A percentile compares a stretch with the other conserved stretches of the same genome.
phyloP scores from a whole-genome alignment of 1,284 basidiomycete genomes.

The Grifola frondosa region DNA sequence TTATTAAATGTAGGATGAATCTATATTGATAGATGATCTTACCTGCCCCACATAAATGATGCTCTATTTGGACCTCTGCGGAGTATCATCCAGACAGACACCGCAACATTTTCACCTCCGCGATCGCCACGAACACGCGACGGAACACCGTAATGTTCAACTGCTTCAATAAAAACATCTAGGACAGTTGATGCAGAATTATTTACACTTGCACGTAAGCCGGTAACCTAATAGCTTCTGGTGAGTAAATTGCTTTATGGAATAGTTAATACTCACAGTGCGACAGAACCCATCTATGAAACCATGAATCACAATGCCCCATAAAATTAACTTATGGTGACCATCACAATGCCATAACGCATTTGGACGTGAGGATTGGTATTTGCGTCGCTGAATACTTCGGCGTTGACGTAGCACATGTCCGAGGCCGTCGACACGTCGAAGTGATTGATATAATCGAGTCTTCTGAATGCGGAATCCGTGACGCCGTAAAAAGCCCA shows the following conservation, averaged over 20 bases:
- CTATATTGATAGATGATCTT: slow-evolving; percentile 5
- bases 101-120: slow-evolving; percentile 30
- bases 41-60: slow-evolving; percentile 33
- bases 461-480: slow-evolving; percentile 14
- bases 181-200: slow-evolving; percentile 41
- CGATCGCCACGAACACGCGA: slow-evolving; percentile 27
- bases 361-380: slow-evolving; percentile 37
- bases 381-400: slow-evolving; percentile 28
- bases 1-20: not conserved
- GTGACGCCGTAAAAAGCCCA: not conserved
- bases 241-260: slow-evolving; percentile 24
- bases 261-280: slow-evolving; percentile 26
- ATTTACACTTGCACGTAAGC: slow-evolving; percentile 37
- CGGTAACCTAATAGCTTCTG: too few species aligned
- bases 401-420: slow-evolving; percentile 9
- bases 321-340: slow-evolving; percentile 49
- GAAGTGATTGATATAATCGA: slow-evolving; percentile 10
- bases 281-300: slow-evolving; percentile 43
- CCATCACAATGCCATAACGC: slow-evolving; percentile 49
- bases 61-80: slow-evolving; percentile 21
- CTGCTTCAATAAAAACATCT: slow-evolving; percentile 27
- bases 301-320: slow-evolving; percentile 52
- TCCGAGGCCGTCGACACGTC: slow-evolving; percentile 20
- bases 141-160: slow-evolving; percentile 21
- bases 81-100: slow-evolving; percentile 26